Percentiles rank a stretch among this genome's conserved stretches.
phyloP scores from a whole-genome alignment of 169 alveolate genomes.

The Eimeria acervulina region DNA sequence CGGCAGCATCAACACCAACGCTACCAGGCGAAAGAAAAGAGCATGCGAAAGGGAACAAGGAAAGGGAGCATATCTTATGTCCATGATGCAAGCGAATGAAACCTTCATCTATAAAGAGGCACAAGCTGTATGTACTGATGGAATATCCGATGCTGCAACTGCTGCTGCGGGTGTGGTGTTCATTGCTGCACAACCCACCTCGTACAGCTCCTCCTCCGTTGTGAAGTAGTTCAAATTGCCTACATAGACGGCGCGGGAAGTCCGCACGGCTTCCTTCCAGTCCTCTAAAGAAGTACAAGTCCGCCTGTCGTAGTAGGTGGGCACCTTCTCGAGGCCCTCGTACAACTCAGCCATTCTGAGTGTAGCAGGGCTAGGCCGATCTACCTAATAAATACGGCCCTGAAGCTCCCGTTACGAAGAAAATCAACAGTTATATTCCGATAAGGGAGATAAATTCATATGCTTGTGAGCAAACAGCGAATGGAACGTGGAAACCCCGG shows the following conservation, averaged over 20 bases:
- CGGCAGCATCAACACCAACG: background rate
- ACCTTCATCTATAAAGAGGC: background rate
- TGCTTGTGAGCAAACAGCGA: background rate
- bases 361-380: background rate
- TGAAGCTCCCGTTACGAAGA: background rate
- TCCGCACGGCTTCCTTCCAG: constrained; percentile 90
- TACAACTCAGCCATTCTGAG: constrained; percentile 80
- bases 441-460: background rate
- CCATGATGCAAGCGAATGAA: too few relatives aligned
- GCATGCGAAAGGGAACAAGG: too few relatives aligned
- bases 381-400: background rate
- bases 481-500: background rate
- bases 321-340: constrained; percentile 72
- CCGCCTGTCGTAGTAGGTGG: constrained; percentile 77
- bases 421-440: background rate
- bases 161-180: background rate
- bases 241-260: constrained; percentile 93
- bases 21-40: background rate
- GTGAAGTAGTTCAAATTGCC: constrained; percentile 96
- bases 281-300: constrained; percentile 86
- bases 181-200: constrained; percentile 78
- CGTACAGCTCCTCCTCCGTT: constrained; percentile 93
- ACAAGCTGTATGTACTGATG: background rate
- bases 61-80: too few relatives aligned
- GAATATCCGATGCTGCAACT: background rate